Evolutionary conservation across 2,329 filamentous ascomycete genomes (phyloP).

Genomic region (Truncatella angustata): DNA sequence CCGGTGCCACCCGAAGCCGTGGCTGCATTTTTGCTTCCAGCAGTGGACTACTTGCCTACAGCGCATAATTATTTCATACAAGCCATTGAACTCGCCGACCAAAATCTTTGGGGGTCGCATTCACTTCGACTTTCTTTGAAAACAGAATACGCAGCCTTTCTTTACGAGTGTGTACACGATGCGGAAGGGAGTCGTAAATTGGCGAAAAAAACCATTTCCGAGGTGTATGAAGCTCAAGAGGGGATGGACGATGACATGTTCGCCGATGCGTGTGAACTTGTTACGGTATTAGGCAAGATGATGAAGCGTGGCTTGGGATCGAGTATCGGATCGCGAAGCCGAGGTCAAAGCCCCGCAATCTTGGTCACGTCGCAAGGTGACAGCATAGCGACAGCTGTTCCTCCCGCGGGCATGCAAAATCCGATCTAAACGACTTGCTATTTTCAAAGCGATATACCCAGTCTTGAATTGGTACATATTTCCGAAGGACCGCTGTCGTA

Average conservation of each 20-base stretch:
- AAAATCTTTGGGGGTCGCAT: slow-evolving; percentile 80
- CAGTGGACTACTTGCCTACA: slow-evolving; percentile 77
- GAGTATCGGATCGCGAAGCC: slow-evolving; percentile 11
- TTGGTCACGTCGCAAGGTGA: slow-evolving; percentile 16
- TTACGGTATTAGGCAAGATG: slow-evolving; percentile 83
- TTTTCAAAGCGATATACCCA: too few species aligned
- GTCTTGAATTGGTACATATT: too few species aligned
- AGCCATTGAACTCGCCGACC: slow-evolving; percentile 71
- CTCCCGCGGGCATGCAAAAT: slow-evolving; percentile 22
- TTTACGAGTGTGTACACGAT: slow-evolving; percentile 91
- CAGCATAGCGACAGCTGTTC: slow-evolving; percentile 17
- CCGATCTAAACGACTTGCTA: slow-evolving; percentile 15
- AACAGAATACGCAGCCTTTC: slow-evolving; percentile 87
- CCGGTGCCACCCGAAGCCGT: slow-evolving; percentile 38
- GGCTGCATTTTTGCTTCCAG: slow-evolving; percentile 76
- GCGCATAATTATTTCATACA: slow-evolving; percentile 79
- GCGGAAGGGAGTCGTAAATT: slow-evolving; percentile 70
- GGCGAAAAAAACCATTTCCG: slow-evolving; percentile 79
- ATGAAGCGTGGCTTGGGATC: slow-evolving; percentile 68
- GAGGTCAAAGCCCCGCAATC: slow-evolving; percentile 16
- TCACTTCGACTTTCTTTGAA: slow-evolving; percentile 86
- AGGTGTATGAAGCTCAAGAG: slow-evolving; percentile 88
- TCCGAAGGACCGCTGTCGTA: too few species aligned
- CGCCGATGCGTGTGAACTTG: slow-evolving; percentile 83
- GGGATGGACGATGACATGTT: slow-evolving; percentile 97